These are phyloP conservation scores for Aspergillus japonicus DNA, from an alignment of 2,329 filamentous ascomycete species.

Conservation along the genomic window DNA sequence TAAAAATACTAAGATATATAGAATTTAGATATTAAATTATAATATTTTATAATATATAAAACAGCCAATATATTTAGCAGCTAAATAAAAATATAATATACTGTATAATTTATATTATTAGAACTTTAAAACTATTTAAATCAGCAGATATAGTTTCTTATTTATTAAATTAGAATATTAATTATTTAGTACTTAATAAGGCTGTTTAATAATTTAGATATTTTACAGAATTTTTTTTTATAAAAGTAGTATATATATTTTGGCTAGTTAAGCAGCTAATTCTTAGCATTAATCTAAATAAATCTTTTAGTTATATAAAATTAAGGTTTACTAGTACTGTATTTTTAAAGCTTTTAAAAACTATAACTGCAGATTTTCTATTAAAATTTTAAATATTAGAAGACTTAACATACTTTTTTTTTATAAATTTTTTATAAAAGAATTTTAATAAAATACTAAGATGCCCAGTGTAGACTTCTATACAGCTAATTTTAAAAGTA, in stretches of 20 bases:
- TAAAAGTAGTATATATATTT: neutral
- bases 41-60: neutral
- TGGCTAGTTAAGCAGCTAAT: too few species aligned
- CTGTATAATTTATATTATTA: neutral
- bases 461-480: too few species aligned
- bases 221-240: neutral
- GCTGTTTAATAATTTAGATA: neutral
- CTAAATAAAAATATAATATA: neutral
- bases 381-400: neutral
- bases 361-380: neutral
- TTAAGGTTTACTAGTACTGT: neutral
- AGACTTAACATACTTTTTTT: neutral
- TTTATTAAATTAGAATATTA: neutral
- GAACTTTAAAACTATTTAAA: neutral
- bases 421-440: too few species aligned
- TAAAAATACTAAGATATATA: too few species aligned
- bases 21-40: neutral
- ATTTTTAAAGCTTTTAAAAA: neutral
- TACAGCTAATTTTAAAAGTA: too few species aligned
- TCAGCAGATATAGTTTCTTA: neutral
- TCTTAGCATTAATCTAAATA: neutral
- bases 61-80: neutral
- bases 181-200: neutral
- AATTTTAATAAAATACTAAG: too few species aligned
- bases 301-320: neutral